Percentiles rank a stretch among this genome's conserved stretches.
Evolutionary conservation across 768 basidiomycete species (phyloP).

Genomic region (Macrolepiota dolichaula): DNA sequence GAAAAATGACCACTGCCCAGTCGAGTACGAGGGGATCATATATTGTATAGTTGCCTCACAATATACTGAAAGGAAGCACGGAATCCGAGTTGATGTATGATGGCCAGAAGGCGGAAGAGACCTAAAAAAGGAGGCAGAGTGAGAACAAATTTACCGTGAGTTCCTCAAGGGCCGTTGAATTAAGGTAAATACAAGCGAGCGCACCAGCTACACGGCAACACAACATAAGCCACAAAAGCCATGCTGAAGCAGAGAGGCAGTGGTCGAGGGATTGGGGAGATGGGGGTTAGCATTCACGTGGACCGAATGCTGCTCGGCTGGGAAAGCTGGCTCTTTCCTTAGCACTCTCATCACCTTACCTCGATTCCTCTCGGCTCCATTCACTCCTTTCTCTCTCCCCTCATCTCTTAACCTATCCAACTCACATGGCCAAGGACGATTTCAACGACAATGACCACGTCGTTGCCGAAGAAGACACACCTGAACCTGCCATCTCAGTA

Average conservation of each 20-base stretch:
- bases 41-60: not conserved
- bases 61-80: not conserved
- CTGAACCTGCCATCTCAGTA: conserved; percentile 58
- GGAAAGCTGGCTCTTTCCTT: not conserved
- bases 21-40: not conserved
- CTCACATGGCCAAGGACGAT: not conserved
- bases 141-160: not conserved
- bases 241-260: not conserved
- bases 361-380: not conserved
- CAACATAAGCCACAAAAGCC: not conserved
- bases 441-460: not conserved
- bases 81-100: not conserved
- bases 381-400: not conserved
- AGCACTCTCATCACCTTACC: not conserved
- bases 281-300: conserved; percentile 4
- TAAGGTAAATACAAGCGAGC: not conserved
- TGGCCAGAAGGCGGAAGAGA: not conserved
- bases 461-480: conserved; percentile 42
- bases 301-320: not conserved
- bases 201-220: not conserved
- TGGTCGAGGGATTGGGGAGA: not conserved
- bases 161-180: not conserved
- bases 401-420: no score
- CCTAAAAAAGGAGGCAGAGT: not conserved
- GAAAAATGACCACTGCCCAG: not conserved